Percentiles rank a stretch among this genome's conserved stretches.
phyloP scores from a whole-genome alignment of 441 rosid genomes.

The Gossypium davidsonii region DNA sequence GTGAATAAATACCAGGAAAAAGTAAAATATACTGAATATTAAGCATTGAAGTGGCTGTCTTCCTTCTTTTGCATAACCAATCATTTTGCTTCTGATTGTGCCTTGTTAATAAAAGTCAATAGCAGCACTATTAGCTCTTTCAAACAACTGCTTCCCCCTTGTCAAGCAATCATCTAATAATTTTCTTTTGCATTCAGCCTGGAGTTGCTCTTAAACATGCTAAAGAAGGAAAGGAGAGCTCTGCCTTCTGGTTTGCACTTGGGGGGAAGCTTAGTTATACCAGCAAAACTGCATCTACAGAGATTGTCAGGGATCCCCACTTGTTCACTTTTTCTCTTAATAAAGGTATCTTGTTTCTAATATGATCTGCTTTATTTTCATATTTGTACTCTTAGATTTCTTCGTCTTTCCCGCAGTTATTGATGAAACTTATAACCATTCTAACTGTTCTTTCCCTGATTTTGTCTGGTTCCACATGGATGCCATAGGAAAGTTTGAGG shows the following conservation, averaged over 20 bases:
- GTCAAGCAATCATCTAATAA: conserved; percentile 6
- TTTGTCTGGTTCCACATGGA: conserved; percentile 40
- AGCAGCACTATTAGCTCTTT: not conserved
- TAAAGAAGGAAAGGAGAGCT: conserved; percentile 98
- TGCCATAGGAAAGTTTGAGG: conserved; percentile 87
- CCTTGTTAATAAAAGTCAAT: not conserved
- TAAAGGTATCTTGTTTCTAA: conserved; percentile 47
- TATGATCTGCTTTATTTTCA: conserved; percentile 1
- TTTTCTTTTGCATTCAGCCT: conserved; percentile 42
- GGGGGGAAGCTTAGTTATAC: conserved; percentile 93
- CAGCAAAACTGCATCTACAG: conserved; percentile 60
- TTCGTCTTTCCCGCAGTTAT: conserved; percentile 1
- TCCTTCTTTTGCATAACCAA: not conserved
- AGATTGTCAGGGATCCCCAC: conserved; percentile 78
- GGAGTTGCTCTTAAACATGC: conserved; percentile 82
- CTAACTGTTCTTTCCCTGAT: conserved; percentile 41
- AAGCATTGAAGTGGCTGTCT: not conserved
- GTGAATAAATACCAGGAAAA: not conserved
- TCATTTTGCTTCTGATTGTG: not conserved
- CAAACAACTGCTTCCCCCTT: not conserved
- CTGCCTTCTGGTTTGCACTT: conserved; percentile 91
- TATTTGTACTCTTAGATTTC: conserved; percentile 4
- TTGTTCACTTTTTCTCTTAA: conserved; percentile 60
- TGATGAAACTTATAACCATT: conserved; percentile 22
- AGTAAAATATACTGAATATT: not conserved